Percentiles rank a stretch among this genome's conserved stretches.
These are phyloP conservation scores for Colletotrichum tamarilloi DNA, from an alignment of 2,329 filamentous ascomycete species.

Conservation along the genomic window DNA sequence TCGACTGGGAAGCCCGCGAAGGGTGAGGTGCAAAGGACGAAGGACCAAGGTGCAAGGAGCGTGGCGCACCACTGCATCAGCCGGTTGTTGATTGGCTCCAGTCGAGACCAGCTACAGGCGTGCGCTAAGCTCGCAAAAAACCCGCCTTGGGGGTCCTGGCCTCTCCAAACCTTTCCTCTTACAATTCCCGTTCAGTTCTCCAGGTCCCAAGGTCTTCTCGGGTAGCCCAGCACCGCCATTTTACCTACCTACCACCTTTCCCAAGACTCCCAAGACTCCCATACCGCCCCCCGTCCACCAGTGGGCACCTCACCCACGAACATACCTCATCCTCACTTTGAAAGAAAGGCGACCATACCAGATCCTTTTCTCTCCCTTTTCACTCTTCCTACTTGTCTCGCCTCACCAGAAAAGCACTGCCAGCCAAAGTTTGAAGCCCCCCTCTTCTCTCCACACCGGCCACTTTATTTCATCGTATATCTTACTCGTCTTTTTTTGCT, in stretches of 20 bases:
- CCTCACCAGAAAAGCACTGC: conserved; percentile 6
- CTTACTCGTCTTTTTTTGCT: neutral
- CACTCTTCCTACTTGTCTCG: neutral
- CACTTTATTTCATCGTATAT: neutral
- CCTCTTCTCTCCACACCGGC: conserved; percentile 13
- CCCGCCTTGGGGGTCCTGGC: conserved; percentile 39
- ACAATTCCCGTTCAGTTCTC: conserved; percentile 24
- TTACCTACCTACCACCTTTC: neutral
- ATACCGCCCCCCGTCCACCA: neutral
- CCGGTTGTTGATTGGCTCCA: conserved; percentile 46
- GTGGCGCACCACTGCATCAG: conserved; percentile 41
- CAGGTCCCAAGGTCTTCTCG: too few relatives aligned
- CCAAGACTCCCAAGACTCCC: neutral
- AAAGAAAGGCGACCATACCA: neutral
- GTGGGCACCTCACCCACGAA: neutral
- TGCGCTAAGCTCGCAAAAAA: conserved; percentile 42
- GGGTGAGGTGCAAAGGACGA: too few relatives aligned
- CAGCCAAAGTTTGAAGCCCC: conserved; percentile 14
- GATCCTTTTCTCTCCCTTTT: neutral
- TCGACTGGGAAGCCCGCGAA: neutral
- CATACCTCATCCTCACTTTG: conserved; percentile 7
- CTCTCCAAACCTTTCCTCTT: conserved; percentile 29
- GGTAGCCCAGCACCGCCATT: neutral
- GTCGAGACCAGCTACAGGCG: conserved; percentile 41
- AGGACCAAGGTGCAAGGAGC: conserved; percentile 34